phyloP scores from a whole-genome alignment of 768 basidiomycete genomes.

The Piloderma croceum region DNA sequence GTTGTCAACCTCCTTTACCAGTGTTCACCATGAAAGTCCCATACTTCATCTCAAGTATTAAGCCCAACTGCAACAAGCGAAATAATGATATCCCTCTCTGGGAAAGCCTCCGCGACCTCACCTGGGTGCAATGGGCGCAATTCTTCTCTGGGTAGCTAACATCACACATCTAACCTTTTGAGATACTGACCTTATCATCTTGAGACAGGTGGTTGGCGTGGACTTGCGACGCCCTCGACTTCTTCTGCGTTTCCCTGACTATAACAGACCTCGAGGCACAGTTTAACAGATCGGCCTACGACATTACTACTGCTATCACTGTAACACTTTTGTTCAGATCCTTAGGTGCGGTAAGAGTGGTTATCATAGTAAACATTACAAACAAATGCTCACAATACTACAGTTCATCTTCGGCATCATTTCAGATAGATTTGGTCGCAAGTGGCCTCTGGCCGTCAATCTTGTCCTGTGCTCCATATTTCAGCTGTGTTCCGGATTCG shows the following conservation, averaged over 20 bases:
- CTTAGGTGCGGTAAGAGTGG: constrained; percentile 39
- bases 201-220: constrained; percentile 50
- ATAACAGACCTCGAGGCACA: constrained; percentile 28
- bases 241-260: constrained; percentile 55
- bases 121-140: constrained; percentile 50
- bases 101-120: too few species aligned
- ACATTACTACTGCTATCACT: constrained; percentile 57
- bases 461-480: constrained; percentile 45
- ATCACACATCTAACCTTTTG: background rate
- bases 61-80: too few species aligned
- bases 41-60: too few species aligned
- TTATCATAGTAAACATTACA: background rate
- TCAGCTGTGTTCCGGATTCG: constrained; percentile 57
- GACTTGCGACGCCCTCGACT: constrained; percentile 65
- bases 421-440: constrained; percentile 64
- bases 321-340: constrained; percentile 69
- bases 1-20: too few species aligned
- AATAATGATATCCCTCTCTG: too few species aligned
- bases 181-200: constrained; percentile 1
- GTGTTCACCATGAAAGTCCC: too few species aligned
- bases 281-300: constrained; percentile 24
- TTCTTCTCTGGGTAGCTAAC: constrained; percentile 49
- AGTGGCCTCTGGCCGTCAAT: constrained; percentile 61
- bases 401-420: constrained; percentile 53
- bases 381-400: background rate